Base-by-base conservation (phyloP, 2,329 filamentous ascomycete species). In the Chalaropsis ovoidea region DNA sequence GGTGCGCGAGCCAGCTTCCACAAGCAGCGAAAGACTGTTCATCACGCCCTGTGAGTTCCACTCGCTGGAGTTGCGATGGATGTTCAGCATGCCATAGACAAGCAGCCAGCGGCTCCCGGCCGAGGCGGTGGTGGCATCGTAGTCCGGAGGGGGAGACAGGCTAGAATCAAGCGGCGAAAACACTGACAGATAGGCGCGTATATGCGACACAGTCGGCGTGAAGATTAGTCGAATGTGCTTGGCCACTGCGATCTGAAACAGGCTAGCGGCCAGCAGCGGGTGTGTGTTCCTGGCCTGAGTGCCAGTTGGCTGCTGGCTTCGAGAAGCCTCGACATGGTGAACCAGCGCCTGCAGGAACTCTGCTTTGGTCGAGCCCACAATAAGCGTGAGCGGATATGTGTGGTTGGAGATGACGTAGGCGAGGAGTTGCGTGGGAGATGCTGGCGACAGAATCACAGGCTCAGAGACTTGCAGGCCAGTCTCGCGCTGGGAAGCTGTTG, bases 41-140 rank as follows among this genome's bases (percentile, higher is more conserved):
- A 82, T 80, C 13, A 92, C 73, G 0, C 88, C 89, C 74, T 91
- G 88, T 0, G 85, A 87, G 62, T 86, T 90, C 82, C 87, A 91
- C 67, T 89, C 86, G 68, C 84, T 84, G 0, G 86, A 88, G 64
- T 82, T 79, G 27, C 82, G 80, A 72, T 92, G 89, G 52, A 88
- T 73, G 22, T 80, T 76, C 17, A 91, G 71, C 52, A 88, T 79
- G 62, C 86, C 85, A 70, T 89, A 87, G 0, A 88, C 74, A 1
- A 89, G 73, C 2, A 90, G 75, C 24, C 79, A 72, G 0, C 81
- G 79, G 68, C 35, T 13, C 43, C 31, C 15, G 65, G 11, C 31
- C 52, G n/a, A 42, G 58, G 24, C 62, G 61, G 68, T 6, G 41
- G 17, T 22, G 47, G 1, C 69, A 54, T 35, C 45, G 65, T 68